Evolutionary conservation across 2,329 filamentous ascomycete genomes (phyloP), one percentile per base, ranked within the genome.

Genomic region (Cryphonectria carpinicola): DNA sequence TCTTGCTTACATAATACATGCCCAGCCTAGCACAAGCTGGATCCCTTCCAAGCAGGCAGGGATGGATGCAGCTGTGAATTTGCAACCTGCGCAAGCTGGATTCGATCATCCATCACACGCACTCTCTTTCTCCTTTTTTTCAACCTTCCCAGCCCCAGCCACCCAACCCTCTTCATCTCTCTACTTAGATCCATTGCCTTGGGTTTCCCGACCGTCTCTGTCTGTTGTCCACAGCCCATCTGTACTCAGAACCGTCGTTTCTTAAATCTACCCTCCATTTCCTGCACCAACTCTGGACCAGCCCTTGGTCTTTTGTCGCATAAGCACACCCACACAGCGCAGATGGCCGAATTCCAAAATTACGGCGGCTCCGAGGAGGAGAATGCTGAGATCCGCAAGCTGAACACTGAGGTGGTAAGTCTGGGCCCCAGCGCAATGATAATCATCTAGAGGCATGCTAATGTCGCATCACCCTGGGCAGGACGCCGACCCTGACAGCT

Each of bases 401-500:
- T 95, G 73, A 90, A 92, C 75, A 83, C 85, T 68, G 92, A 95
- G 78, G 88, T 97, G 77, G 94, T 97, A 87, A 77, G 91, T 85
- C 37, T 56, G 22, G 32, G 43, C 32, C n/a, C 8, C 28, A 6
- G 17, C 49, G 19, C 19, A 28, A 14, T 52, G 32, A 5, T 11
- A 39, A 37, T 54, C 35, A 37, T 60, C 56, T 17, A 28, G n/a
- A 22, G 6, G 10, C 13, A 41, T 61, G 54, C 70, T 68, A 25
- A 73, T 22, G 19, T 76, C 69, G 62, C 62, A 19, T 49, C 25
- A 22, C 14, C 66, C 32, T 49, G 58, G 72, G 71, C 74, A 89
- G 88, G 87, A 89, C 73, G 80, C 82, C 76, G 93, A 97, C 75
- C 88, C 93, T 17, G 96, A 99, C 81, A 95, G 93, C 78, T 98